Percentiles rank a stretch among this genome's conserved stretches.
These are phyloP conservation scores for Pycnococcus provasolii DNA, from an alignment of 139 green algal species.

Conservation along the genomic window DNA sequence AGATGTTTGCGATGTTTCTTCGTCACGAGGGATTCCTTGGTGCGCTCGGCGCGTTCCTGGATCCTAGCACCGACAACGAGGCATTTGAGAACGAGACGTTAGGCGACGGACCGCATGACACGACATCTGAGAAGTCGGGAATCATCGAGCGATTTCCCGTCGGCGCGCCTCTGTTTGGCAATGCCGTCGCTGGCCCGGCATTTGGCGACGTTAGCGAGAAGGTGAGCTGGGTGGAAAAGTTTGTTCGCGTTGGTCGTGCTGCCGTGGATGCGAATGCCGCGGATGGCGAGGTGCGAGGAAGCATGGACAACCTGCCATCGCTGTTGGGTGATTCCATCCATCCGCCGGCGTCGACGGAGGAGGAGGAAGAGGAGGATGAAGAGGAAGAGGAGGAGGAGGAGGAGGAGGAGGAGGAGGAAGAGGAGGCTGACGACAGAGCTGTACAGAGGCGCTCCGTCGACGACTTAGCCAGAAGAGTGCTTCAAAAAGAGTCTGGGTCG, in stretches of 20 bases:
- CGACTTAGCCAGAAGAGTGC: too few species aligned
- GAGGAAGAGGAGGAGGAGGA: too few species aligned
- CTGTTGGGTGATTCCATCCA: too few species aligned
- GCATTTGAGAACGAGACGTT: too few species aligned
- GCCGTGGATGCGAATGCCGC: constrained; percentile 19
- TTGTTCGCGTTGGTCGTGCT: constrained; percentile 50
- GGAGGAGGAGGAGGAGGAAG: too few species aligned
- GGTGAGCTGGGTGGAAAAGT: constrained; percentile 81
- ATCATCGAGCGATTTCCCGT: constrained; percentile 80
- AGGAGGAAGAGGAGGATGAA: too few species aligned
- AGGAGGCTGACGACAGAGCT: too few species aligned
- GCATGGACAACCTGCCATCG: constrained; percentile 17
- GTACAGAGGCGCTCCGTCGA: too few species aligned
- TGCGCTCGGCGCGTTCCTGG: constrained; percentile 86
- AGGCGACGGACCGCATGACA: too few species aligned
- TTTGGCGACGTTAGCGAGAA: constrained; percentile 66
- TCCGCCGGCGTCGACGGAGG: too few species aligned
- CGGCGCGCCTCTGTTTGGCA: constrained; percentile 48
- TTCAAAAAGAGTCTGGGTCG: too few species aligned
- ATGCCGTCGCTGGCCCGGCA: constrained; percentile 56
- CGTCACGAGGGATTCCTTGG: constrained; percentile 93
- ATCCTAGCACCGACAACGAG: neutral
- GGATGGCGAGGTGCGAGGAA: constrained; percentile 34
- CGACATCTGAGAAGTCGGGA: too few species aligned
- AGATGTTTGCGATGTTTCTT: constrained; percentile 91